These are phyloP conservation scores for Neckera pumila DNA, from an alignment of 225 moss, liverwort and hornwort species.

Conservation along the genomic window DNA sequence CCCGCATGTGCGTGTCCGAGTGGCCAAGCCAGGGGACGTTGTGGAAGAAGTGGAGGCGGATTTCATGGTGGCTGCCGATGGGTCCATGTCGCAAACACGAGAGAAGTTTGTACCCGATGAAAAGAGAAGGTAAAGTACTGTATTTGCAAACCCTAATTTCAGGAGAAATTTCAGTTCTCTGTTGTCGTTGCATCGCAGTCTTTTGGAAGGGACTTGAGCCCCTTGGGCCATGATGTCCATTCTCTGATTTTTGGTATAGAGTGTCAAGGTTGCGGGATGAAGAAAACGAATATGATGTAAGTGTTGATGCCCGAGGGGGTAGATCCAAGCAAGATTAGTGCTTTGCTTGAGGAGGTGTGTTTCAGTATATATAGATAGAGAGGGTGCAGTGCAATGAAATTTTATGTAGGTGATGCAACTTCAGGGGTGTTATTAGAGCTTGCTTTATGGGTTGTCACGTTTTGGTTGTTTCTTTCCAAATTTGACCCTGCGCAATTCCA, in stretches of 20 bases:
- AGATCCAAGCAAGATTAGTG: neutral
- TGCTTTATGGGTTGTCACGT: neutral
- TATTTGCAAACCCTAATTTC: neutral
- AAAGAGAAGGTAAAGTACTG: slow-evolving; percentile 33
- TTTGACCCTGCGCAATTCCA: neutral
- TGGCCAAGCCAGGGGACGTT: slow-evolving; percentile 13
- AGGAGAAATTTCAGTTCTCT: neutral
- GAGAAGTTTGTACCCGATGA: slow-evolving; percentile 48
- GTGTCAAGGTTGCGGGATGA: neutral
- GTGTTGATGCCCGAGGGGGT: neutral
- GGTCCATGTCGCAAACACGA: slow-evolving; percentile 71
- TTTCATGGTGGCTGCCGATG: slow-evolving; percentile 83
- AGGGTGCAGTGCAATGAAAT: too few relatives aligned
- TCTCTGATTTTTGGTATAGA: neutral
- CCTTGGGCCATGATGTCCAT: too few relatives aligned
- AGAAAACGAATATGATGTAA: neutral
- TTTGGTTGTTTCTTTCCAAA: neutral
- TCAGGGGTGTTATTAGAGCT: neutral
- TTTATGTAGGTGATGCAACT: neutral
- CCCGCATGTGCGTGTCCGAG: slow-evolving; percentile 33
- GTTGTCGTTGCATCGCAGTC: neutral
- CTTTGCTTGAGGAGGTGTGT: neutral
- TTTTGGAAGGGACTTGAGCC: neutral
- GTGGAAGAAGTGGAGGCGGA: slow-evolving; percentile 48
- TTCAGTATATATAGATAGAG: neutral